These are phyloP conservation scores for Cnidoscolus chayamansa DNA, from an alignment of 441 rosid genomes.

Conservation along the genomic window DNA sequence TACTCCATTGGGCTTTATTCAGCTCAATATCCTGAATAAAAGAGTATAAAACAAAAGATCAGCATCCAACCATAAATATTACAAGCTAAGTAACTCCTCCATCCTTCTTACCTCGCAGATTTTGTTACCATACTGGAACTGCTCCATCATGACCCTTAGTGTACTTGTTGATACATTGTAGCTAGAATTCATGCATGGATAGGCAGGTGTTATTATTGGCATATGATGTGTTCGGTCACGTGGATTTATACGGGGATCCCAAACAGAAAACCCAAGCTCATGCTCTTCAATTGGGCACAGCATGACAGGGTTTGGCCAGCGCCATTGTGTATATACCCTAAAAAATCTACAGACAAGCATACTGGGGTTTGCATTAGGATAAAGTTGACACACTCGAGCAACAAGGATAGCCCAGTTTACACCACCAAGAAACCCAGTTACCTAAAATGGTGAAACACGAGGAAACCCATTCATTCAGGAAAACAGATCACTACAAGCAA, in stretches of 20 bases:
- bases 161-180: constrained; percentile 69
- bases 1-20: constrained; percentile 54
- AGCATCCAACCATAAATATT: too few species aligned
- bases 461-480: too few species aligned
- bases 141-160: constrained; percentile 65
- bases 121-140: constrained; percentile 54
- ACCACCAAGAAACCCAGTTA: constrained; percentile 78
- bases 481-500: too few species aligned
- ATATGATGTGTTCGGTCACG: constrained; percentile 61
- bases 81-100: too few species aligned
- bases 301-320: constrained; percentile 99
- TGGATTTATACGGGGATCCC: constrained; percentile 73
- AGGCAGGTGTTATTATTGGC: constrained; percentile 79
- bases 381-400: constrained; percentile 85
- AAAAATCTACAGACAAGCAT: constrained; percentile 89
- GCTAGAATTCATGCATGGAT: constrained; percentile 80
- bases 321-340: constrained; percentile 90
- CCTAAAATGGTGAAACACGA: constrained; percentile 30
- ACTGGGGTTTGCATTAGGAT: constrained; percentile 90
- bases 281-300: constrained; percentile 85
- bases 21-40: constrained; percentile 52
- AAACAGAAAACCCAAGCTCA: constrained; percentile 74
- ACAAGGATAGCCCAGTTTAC: constrained; percentile 79
- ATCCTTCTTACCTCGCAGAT: constrained; percentile 52
- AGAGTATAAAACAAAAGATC: too few species aligned